Percentiles rank a stretch among this genome's conserved stretches.
These are phyloP conservation scores for Megacollybia marginata DNA, from an alignment of 768 basidiomycete species.

Conservation along the genomic window DNA sequence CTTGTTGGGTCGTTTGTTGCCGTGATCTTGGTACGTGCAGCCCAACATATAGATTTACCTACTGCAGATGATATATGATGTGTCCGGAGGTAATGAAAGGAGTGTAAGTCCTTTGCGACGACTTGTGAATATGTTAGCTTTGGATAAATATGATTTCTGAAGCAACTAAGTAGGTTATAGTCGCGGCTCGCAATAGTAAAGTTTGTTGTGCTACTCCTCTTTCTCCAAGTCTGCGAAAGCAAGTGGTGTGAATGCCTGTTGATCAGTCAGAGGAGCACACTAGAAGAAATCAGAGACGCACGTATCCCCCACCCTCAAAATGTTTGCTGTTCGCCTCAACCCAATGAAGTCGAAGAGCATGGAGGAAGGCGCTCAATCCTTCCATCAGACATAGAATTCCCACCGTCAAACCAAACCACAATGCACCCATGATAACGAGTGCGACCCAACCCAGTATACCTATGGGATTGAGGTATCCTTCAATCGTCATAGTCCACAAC, in stretches of 20 bases:
- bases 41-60: too few relatives aligned
- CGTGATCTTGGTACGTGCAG: too few relatives aligned
- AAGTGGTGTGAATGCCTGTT: conserved; percentile 41
- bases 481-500: conserved; percentile 85
- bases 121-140: too few relatives aligned
- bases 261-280: conserved; percentile 17
- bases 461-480: conserved; percentile 47
- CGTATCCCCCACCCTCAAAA: conserved; percentile 84
- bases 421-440: conserved; percentile 38
- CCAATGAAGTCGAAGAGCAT: conserved; percentile 95
- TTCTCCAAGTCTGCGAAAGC: conserved; percentile 38
- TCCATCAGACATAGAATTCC: conserved; percentile 90
- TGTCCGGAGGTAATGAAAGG: too few relatives aligned
- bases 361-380: conserved; percentile 93
- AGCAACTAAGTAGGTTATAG: too few relatives aligned
- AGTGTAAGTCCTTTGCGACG: too few relatives aligned
- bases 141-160: too few relatives aligned
- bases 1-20: too few relatives aligned
- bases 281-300: conserved; percentile 35
- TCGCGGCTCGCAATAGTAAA: too few relatives aligned
- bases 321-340: conserved; percentile 98
- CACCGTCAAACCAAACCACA: conserved; percentile 82
- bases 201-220: conserved; percentile 19
- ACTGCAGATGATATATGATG: too few relatives aligned
- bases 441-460: conserved; percentile 54